Conservation (phyloP, 768 basidiomycete genomes). For the Thelephora ganbajun region DNA sequence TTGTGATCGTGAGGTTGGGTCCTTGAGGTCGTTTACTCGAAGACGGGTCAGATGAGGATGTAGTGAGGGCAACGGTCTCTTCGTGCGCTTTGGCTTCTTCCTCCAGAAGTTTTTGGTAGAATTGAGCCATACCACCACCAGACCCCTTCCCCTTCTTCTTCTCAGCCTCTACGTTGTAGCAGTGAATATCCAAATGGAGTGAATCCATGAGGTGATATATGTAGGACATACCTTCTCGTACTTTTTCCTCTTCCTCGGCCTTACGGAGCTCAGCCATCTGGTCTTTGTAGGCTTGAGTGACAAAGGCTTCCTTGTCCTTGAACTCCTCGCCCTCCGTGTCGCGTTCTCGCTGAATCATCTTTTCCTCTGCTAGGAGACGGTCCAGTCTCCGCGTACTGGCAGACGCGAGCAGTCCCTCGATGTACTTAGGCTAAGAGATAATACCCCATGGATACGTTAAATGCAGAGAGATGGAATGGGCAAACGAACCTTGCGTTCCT, state of each 20-base stretch:
- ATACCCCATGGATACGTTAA: slow-evolving; percentile 8
- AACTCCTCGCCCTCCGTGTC: slow-evolving; percentile 91
- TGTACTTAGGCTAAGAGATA: slow-evolving; percentile 75
- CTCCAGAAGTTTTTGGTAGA: slow-evolving; percentile 67
- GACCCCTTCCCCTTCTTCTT: slow-evolving; percentile 44
- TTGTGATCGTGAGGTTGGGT: slow-evolving; percentile 63
- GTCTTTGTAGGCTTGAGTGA: slow-evolving; percentile 93
- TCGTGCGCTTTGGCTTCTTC: slow-evolving; percentile 74
- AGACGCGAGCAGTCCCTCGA: slow-evolving; percentile 58
- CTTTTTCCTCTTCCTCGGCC: slow-evolving; percentile 88
- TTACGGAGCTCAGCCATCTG: slow-evolving; percentile 86
- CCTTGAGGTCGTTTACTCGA: slow-evolving; percentile 48
- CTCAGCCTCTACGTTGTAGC: slow-evolving; percentile 27
- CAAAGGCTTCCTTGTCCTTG: slow-evolving; percentile 90
- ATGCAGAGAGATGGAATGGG: background rate
- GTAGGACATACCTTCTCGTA: slow-evolving; percentile 58
- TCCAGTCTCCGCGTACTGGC: slow-evolving; percentile 85
- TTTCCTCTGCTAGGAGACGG: slow-evolving; percentile 88
- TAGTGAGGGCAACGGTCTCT: slow-evolving; percentile 70
- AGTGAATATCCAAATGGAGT: background rate
- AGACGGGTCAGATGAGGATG: slow-evolving; percentile 32
- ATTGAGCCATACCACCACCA: slow-evolving; percentile 69
- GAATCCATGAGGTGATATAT: background rate
- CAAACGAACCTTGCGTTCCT: slow-evolving; percentile 58
- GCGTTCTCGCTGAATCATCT: slow-evolving; percentile 89